A percentile compares a stretch with the other conserved stretches of the same genome.
Conservation (phyloP, 2,329 filamentous ascomycete genomes). For the Verticillium longisporum region DNA sequence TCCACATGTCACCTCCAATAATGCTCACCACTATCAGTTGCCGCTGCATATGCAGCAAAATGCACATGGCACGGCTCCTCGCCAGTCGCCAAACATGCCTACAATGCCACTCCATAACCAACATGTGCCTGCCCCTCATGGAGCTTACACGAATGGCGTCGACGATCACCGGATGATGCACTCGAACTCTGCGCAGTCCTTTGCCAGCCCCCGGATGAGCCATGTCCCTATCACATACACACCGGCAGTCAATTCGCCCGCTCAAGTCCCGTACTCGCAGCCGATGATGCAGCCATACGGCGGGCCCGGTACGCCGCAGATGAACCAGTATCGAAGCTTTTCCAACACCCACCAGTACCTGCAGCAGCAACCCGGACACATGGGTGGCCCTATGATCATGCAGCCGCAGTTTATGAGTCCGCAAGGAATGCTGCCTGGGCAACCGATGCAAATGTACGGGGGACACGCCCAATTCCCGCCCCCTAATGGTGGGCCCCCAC, state of each 20-base stretch:
- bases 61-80: constrained; percentile 58
- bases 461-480: constrained; percentile 58
- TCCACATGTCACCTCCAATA: constrained; percentile 61
- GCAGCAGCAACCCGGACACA: constrained; percentile 60
- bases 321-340: constrained; percentile 63
- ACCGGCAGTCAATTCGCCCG: constrained; percentile 59
- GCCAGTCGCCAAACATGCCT: constrained; percentile 68
- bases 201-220: constrained; percentile 74
- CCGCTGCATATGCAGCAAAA: constrained; percentile 76
- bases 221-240: constrained; percentile 65
- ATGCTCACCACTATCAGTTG: constrained; percentile 77
- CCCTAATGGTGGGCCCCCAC: constrained; percentile 43
- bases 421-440: constrained; percentile 61
- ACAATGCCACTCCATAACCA: constrained; percentile 71
- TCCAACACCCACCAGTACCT: constrained; percentile 69
- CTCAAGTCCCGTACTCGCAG: constrained; percentile 65
- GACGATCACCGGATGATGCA: constrained; percentile 89
- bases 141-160: constrained; percentile 58
- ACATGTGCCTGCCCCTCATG: constrained; percentile 59
- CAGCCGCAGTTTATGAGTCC: constrained; percentile 69
- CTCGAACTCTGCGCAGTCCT: constrained; percentile 74
- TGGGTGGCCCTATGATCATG: constrained; percentile 75
- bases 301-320: constrained; percentile 62
- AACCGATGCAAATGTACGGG: constrained; percentile 77
- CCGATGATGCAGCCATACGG: constrained; percentile 66